Base-by-base conservation (phyloP, 495 filamentous ascomycete species). In the Talaromyces stipitatus region DNA sequence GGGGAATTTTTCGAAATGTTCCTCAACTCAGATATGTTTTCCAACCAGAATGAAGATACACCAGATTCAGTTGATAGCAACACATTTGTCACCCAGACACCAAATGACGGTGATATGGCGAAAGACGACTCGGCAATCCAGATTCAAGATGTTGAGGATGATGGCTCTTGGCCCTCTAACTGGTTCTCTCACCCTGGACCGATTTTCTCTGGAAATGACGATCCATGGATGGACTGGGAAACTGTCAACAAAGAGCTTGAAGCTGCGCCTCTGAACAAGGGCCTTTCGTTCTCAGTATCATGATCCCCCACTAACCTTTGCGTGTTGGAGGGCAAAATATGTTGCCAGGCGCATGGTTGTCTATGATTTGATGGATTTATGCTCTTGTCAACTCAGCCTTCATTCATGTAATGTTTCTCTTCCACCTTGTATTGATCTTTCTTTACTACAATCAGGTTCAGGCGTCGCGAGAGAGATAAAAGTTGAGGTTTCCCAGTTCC, bases 1-100 rank as follows among this genome's bases (percentile, higher is more conserved):
- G 68, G 65, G 38, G 69, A 72, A 50, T 61, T 69, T 0, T 67
- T 74, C 54, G 73, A 76, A 20, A 66, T 74, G 48, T 75, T 77
- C 50, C 54, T 77, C 59, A 74, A 78, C 46, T 58, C 72, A 16
- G 66, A 76, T 27, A 72, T 74, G 65, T 77, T 76, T 57, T 67
- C 65, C 20, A 66, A 64, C n/a, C 71, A 75, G 30, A 58, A 62
- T 18, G 63, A 75, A 50, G 67, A 72, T 28, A 77, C 74, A 0
- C 74, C 74, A 7, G 74, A 75, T 50, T 74, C 73, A 2, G 60
- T 68, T 9, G 73, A 74, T 45, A 52, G 46, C 53, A 62, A 63
- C 24, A 66, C 60, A 7, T 24, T 72, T 12, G 64, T 65, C 53
- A 75, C 69, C 6, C 61, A 71, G 53, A 76, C 72, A 5, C 72